phyloP scores from a whole-genome alignment of 2,329 filamentous ascomycete genomes.

The Aspergillus tamarii region DNA sequence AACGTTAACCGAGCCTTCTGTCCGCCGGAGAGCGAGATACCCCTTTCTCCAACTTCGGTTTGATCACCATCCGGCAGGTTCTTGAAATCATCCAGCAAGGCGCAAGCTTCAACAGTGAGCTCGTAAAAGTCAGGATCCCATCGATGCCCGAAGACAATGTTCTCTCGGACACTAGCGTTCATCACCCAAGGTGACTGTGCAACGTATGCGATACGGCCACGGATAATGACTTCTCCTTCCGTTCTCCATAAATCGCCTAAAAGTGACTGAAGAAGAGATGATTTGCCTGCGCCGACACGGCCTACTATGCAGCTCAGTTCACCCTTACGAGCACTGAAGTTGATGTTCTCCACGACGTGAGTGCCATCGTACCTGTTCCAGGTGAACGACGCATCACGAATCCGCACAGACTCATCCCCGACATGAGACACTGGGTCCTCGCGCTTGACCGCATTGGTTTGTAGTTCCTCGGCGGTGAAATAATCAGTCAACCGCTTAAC shows the following conservation, averaged over 20 bases:
- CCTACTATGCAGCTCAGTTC: conserved; percentile 92
- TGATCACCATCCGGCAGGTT: conserved; percentile 94
- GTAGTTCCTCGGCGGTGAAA: conserved; percentile 85
- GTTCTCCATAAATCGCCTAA: conserved; percentile 92
- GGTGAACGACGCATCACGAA: conserved; percentile 85
- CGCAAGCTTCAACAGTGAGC: conserved; percentile 87
- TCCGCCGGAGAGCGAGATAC: conserved; percentile 92
- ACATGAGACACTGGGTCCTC: conserved; percentile 71
- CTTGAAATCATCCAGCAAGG: conserved; percentile 84
- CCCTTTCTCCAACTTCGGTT: conserved; percentile 93
- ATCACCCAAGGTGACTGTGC: conserved; percentile 95
- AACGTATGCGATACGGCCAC: conserved; percentile 85
- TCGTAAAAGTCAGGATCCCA: conserved; percentile 96
- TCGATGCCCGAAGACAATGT: conserved; percentile 93
- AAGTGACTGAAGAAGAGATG: conserved; percentile 84
- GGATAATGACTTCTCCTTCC: conserved; percentile 78
- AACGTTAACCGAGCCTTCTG: conserved; percentile 94
- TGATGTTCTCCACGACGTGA: conserved; percentile 76
- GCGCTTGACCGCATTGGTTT: conserved; percentile 75
- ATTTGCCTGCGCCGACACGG: conserved; percentile 92
- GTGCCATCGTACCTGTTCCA: conserved; percentile 82
- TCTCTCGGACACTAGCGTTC: conserved; percentile 96
- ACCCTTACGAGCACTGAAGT: conserved; percentile 87
- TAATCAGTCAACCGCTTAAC: conserved; percentile 83
- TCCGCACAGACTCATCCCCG: conserved; percentile 83